These are phyloP conservation scores for Geranomyces variabilis DNA, from an alignment of 192 early-diverging fungal genomes.

Conservation along the genomic window DNA sequence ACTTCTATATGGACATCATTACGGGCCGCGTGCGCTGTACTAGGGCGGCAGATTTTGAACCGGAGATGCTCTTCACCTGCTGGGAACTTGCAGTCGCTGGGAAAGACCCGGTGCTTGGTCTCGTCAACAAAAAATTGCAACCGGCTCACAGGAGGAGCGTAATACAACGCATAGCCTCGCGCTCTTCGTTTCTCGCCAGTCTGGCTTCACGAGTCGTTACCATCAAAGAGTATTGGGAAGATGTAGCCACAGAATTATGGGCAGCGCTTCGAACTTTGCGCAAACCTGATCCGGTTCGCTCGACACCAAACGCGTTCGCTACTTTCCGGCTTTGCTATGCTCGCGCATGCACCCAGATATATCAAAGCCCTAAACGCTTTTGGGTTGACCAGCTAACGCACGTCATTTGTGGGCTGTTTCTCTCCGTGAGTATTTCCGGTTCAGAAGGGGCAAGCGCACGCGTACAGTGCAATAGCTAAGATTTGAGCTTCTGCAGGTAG, in stretches of 20 bases:
- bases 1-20: constrained; percentile 71
- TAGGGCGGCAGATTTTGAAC: constrained; percentile 43
- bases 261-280: constrained; percentile 10
- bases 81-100: constrained; percentile 38
- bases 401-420: constrained; percentile 55
- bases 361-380: constrained; percentile 47
- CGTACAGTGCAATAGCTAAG: too few species aligned
- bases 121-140: not conserved
- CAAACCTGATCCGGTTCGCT: constrained; percentile 24
- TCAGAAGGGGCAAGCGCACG: too few species aligned
- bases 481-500: constrained; percentile 1
- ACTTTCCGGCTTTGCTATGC: constrained; percentile 53
- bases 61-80: constrained; percentile 49
- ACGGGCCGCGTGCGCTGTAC: constrained; percentile 56
- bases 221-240: constrained; percentile 12
- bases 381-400: constrained; percentile 60
- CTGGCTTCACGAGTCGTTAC: not conserved
- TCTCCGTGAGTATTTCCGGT: constrained; percentile 19
- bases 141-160: constrained; percentile 6
- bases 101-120: not conserved
- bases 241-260: constrained; percentile 28
- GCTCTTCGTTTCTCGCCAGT: not conserved
- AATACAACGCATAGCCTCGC: not conserved
- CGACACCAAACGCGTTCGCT: constrained; percentile 46
- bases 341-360: constrained; percentile 51